Evolutionary conservation across 1,139 yeast species (phyloP).

Genomic region (Lodderomyces metapsilosis): DNA sequence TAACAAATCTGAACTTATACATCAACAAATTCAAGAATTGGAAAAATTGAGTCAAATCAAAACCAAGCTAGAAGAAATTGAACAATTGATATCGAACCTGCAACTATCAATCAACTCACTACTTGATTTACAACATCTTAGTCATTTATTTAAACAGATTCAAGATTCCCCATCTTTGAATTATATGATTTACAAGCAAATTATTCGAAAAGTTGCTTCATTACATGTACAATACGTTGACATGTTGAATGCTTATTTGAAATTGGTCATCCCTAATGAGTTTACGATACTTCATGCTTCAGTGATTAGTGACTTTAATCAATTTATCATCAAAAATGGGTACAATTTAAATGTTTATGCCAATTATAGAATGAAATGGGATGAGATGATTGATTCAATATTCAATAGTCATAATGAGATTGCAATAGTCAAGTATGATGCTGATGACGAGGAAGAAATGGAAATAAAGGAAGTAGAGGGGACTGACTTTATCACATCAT

Average conservation of each 20-base stretch:
- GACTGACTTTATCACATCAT: slow-evolving; percentile 1
- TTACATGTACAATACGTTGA: slow-evolving; percentile 11
- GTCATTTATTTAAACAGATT: slow-evolving; percentile 10
- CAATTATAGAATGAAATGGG: slow-evolving; percentile 14
- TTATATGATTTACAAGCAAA: slow-evolving; percentile 13
- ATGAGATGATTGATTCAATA: slow-evolving; percentile 12
- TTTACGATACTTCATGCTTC: slow-evolving; percentile 17
- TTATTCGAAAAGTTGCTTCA: slow-evolving; percentile 10
- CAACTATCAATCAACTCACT: slow-evolving; percentile 11
- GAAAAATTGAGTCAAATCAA: slow-evolving; percentile 23
- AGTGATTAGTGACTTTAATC: slow-evolving; percentile 14
- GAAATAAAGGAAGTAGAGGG: not conserved
- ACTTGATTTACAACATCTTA: slow-evolving; percentile 17
- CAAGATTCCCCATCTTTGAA: not conserved
- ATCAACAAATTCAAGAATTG: slow-evolving; percentile 18
- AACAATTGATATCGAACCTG: slow-evolving; percentile 12
- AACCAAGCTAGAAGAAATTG: slow-evolving; percentile 23
- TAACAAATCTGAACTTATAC: slow-evolving; percentile 17
- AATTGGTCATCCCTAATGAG: slow-evolving; percentile 20
- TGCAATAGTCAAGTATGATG: not conserved
- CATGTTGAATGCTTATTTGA: slow-evolving; percentile 21
- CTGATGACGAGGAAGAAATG: not conserved
- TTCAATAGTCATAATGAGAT: slow-evolving; percentile 1
- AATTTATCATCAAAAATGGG: slow-evolving; percentile 14
- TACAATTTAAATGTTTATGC: slow-evolving; percentile 10